A percentile compares a stretch with the other conserved stretches of the same genome.
Evolutionary conservation across 345 rosid genomes (phyloP).

Genomic region (Pistacia vera): DNA sequence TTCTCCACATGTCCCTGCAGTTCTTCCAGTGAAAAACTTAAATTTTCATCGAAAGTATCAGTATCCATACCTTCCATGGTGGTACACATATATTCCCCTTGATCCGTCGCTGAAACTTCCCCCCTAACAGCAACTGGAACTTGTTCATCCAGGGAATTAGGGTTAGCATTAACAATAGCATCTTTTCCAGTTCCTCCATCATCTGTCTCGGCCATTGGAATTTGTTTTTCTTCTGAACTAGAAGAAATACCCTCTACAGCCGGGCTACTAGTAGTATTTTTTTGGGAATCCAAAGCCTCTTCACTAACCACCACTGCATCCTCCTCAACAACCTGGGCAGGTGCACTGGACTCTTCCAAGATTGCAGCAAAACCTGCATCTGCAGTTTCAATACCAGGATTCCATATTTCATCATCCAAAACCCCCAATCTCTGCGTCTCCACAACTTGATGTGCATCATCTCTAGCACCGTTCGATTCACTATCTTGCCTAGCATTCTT

Average conservation of each 20-base stretch:
- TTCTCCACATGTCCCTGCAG: constrained; percentile 32
- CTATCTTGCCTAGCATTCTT: neutral
- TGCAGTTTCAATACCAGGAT: constrained; percentile 12
- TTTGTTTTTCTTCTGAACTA: constrained; percentile 20
- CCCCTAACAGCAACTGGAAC: constrained; percentile 28
- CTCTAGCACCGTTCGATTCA: constrained; percentile 20
- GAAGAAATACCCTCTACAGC: neutral
- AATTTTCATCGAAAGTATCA: constrained; percentile 47
- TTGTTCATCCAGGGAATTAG: constrained; percentile 25
- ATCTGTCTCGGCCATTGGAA: neutral
- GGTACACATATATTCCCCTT: constrained; percentile 30
- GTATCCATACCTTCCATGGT: constrained; percentile 56
- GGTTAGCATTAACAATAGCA: constrained; percentile 15
- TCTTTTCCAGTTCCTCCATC: constrained; percentile 15
- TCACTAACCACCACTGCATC: neutral
- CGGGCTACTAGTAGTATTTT: constrained; percentile 10
- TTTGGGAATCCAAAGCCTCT: constrained; percentile 13
- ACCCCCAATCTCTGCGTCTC: constrained; percentile 11
- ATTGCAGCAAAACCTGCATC: constrained; percentile 5
- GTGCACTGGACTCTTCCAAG: constrained; percentile 7
- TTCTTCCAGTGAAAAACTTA: constrained; percentile 46
- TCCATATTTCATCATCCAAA: constrained; percentile 5
- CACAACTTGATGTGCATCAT: constrained; percentile 10
- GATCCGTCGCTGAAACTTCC: constrained; percentile 18
- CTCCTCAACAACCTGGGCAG: constrained; percentile 12